Conservation (phyloP, 2,329 filamentous ascomycete genomes). For the Claviceps pazoutovae region DNA sequence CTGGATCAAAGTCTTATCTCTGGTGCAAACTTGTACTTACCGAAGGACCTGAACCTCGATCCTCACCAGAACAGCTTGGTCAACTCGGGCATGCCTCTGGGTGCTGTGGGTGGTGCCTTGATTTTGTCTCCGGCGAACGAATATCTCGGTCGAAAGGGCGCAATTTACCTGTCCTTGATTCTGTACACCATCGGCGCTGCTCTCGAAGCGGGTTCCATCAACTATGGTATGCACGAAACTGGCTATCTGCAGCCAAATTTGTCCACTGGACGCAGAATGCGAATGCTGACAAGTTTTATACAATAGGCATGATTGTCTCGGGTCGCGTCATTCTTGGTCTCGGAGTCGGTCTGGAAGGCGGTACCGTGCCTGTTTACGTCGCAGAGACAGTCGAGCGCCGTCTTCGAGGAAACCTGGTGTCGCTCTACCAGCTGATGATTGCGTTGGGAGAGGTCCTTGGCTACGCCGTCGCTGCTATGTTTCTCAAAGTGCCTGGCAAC, state of each 20-base stretch:
- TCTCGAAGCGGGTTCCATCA: slow-evolving; percentile 52
- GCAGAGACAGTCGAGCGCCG: slow-evolving; percentile 56
- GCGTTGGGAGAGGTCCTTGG: slow-evolving; percentile 61
- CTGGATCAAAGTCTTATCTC: slow-evolving; percentile 61
- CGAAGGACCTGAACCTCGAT: slow-evolving; percentile 40
- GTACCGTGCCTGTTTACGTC: slow-evolving; percentile 62
- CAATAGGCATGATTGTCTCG: slow-evolving; percentile 48
- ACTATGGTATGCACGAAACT: slow-evolving; percentile 33
- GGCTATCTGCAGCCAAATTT: neutral
- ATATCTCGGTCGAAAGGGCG: slow-evolving; percentile 49
- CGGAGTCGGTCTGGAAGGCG: slow-evolving; percentile 59
- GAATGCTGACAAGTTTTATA: neutral
- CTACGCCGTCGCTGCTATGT: slow-evolving; percentile 60
- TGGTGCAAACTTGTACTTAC: slow-evolving; percentile 55
- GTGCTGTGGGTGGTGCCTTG: slow-evolving; percentile 56
- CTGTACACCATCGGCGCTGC: slow-evolving; percentile 58
- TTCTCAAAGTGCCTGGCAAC: slow-evolving; percentile 53
- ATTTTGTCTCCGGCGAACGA: slow-evolving; percentile 55
- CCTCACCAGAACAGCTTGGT: slow-evolving; percentile 48
- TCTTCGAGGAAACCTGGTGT: slow-evolving; percentile 58
- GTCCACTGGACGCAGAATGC: too few relatives aligned
- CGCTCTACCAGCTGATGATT: slow-evolving; percentile 63
- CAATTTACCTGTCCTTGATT: slow-evolving; percentile 55
- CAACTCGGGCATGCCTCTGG: slow-evolving; percentile 57
- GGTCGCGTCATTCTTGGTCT: slow-evolving; percentile 55